A percentile compares a stretch with the other conserved stretches of the same genome.
These are phyloP conservation scores for Chionographis japonica DNA, from an alignment of 106 monocot species.

Conservation along the genomic window DNA sequence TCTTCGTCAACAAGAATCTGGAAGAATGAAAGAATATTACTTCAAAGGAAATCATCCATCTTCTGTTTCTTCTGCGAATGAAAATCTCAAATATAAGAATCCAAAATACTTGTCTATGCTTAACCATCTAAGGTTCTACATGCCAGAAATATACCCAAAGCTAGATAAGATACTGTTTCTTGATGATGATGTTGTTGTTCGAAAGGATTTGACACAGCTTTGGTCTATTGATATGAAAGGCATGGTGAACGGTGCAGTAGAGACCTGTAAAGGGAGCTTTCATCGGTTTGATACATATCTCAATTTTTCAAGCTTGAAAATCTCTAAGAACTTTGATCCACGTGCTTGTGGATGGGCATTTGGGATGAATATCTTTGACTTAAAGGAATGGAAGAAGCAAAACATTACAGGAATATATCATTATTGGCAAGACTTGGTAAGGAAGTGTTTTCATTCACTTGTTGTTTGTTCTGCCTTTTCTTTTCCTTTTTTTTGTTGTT, in stretches of 20 bases:
- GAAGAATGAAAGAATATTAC: constrained; percentile 8
- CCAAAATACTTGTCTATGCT: constrained; percentile 9
- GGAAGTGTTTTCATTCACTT: neutral
- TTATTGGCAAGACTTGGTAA: constrained; percentile 36
- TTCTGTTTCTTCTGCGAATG: neutral
- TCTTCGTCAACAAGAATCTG: constrained; percentile 6
- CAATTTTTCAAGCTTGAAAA: constrained; percentile 8
- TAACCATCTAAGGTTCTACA: constrained; percentile 7
- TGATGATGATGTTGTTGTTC: constrained; percentile 7
- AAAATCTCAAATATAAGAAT: constrained; percentile 2
- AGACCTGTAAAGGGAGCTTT: constrained; percentile 7
- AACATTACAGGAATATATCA: constrained; percentile 39
- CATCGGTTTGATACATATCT: constrained; percentile 8
- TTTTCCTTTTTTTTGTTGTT: neutral
- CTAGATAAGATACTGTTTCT: constrained; percentile 5
- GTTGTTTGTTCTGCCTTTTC: neutral
- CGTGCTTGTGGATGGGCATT: constrained; percentile 47
- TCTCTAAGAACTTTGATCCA: constrained; percentile 30
- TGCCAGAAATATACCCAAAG: constrained; percentile 8
- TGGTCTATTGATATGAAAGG: constrained; percentile 7
- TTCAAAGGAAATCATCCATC: constrained; percentile 3
- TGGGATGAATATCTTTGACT: constrained; percentile 39
- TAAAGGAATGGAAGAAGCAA: constrained; percentile 34
- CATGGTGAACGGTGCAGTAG: constrained; percentile 8
- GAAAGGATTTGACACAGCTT: constrained; percentile 6